Base-by-base conservation (phyloP, 306 rosid genomes). In the Chamaecrista fasciculata region DNA sequence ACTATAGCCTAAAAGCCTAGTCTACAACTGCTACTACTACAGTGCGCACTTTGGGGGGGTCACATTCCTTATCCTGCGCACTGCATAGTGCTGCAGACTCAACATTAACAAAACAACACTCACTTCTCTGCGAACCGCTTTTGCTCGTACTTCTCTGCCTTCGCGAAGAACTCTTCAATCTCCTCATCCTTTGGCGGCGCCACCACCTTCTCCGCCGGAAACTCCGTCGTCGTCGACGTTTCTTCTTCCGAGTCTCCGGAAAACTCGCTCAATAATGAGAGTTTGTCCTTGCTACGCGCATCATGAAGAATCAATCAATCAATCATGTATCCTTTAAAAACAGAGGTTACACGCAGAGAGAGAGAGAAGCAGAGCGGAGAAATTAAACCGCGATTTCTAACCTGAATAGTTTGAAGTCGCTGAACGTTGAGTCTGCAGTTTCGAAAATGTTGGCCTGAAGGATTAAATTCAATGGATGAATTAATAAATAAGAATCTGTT, bases 121-220 rank as follows among this genome's bases (percentile, higher is more conserved):
- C 78, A 94, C 98, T 88, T 94, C 78, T 84, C 91, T 0, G 83
- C 71, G 75, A 94, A 94, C 59, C 85, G 87, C 65, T 85, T 90
- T 68, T 80, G 83, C 77, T 88, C 90, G 80, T 81, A 47, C 77
- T 82, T 85, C 82, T 94, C 98, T 5, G 91, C 90, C 46, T n/a
- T 69, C 46, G 86, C 80, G 55, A 94, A 88, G 79, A 94, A 90
- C 71, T 82, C 97, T 44, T 90, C 98, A 56, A 88, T 78, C 84
- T 94, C 98, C 18, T 52, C 98, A 15, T 52, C 86, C 40, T 65
- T 37, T 21, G 95, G 84, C 12, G 89, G n/a, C n/a, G n/a, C n/a
- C n/a, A n/a, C 80, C n/a, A 63, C 29, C 73, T 76, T 79, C 10
- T 15, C 37, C 64, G 51, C 58, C 24, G 53, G 60, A 10, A 73